Evolutionary conservation across 495 filamentous ascomycete species (phyloP), one percentile per base, ranked within the genome.

Genomic region (Thermochaetoides thermophila): DNA sequence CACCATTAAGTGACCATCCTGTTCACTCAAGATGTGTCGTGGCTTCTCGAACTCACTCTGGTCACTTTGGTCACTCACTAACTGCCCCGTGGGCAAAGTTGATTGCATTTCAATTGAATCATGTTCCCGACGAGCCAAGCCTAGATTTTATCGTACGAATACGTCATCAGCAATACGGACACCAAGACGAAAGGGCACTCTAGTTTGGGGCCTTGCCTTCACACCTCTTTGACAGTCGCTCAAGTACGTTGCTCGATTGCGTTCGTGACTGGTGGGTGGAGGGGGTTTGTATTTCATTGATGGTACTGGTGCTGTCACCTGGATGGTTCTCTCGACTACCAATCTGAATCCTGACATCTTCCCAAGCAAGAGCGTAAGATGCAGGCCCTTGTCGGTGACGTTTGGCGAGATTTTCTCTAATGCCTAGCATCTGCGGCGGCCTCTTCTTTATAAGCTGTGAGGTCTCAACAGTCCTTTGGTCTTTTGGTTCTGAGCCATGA

Each of bases 291-390:
- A 19, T 36, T 5, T 24, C 23, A 4, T 21, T 44, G 24, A 17
- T 10, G 4, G 32, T 20, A 12, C 31, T 48, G 1, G 46, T 45
- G 17, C 29, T 42, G 13, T 34, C 30, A 20, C 42, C 50, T 17
- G 49, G 39, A 2, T 38, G 39, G 31, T 49, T 56, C 22, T 55
- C 55, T 32, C 55, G 56, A 27, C 50, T 60, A 4, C 58, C 58
- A 27, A 63, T 46, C 21, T 43, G 56, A 12, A 63, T 50, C 27
- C 22, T 52, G 14, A 60, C 39, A 23, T 48, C 39, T 2, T 41
- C 26, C 12, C 35, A 32, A 18, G 25, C 21, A 11, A 44, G 28
- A 8, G 17, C 20, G 24, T 39, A 24, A n/a, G n/a, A n/a, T 1
- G 1, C 17, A 17, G 21, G 30, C 10, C 3, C 11, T 28, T 29